Evolutionary conservation across 2,329 filamentous ascomycete species (phyloP), one percentile per base, ranked within the genome.

Genomic region (Coleophoma eucalyptorum): DNA sequence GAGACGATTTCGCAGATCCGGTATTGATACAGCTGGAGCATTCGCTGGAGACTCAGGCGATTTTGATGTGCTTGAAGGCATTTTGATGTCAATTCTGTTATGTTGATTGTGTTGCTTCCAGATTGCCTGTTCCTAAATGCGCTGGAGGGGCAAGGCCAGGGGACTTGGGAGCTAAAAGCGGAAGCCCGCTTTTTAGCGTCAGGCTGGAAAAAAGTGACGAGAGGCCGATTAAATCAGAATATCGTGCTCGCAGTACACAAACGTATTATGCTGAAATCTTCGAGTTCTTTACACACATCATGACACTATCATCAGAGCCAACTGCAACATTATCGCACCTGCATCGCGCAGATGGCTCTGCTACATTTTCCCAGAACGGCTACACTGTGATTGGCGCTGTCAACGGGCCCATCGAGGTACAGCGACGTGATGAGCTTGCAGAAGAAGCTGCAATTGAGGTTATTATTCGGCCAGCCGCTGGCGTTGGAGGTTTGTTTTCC

Each of bases 361-460:
- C 88, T 11, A 86, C 83, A 10, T 91, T 90, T 67, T 83, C 87
- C 2, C 79, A 85, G 61, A 77, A 82, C 51, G 89, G 90, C 45
- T 96, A 91, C 69, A 86, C 85, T 42, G 80, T 97, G 57, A 81
- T 95, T 49, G 89, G 87, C 50, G 86, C 90, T 13, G 90, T 96
- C 58, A 97, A 96, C 70, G 94, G 93, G 0, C 94, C 94, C 15
- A 83, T 97, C 59, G 94, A 99, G 73, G 90, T 93, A 15, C 84
- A 85, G 60, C 83, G 92, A 62, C 84, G 90, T 62, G 93, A 99
- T 66, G 90, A 97, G 68, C 83, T 94, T 58, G 88, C 94, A 7
- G 92, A 96, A 69, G 91, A 97, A 73, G 90, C 93, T 26, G 83
- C 87, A 46, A 77, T 99, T 58, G 94, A 97, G 70, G 89, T 99